Evolutionary conservation across 2,329 filamentous ascomycete species (phyloP), one percentile per base, ranked within the genome.

Genomic region (Verruconis gallopava): DNA sequence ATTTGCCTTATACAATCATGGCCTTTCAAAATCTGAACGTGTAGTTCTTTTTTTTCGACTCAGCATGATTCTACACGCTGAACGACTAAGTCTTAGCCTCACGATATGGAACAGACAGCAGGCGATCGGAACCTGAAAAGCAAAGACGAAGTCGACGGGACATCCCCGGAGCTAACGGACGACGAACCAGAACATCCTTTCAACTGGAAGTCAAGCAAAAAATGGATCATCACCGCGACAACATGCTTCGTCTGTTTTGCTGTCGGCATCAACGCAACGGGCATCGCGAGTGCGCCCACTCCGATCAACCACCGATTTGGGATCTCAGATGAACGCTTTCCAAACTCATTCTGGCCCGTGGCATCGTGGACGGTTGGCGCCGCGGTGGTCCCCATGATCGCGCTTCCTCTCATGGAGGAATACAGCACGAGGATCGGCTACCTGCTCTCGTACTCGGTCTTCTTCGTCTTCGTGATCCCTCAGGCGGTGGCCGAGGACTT

Each of bases 311-410:
- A 45, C 5, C 44, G 52, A 4, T 62, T 62, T 46, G 41, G 48
- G 13, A 45, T 62, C 42, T 51, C 47, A 38, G 60, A 63, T 45
- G 52, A 53, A 4, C 37, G 44, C 15, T 63, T 63, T 39, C 55
- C 58, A n/a, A 50, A 63, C 45, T 60, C 54, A 25, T 63, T 59
- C 52, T 63, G 59, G 58, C 48, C 54, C 2, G 54, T 62, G 18
- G 52, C 55, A 1, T 54, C 51, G 32, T 63, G 60, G 60, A 55
- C 50, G 17, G 18, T 60, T 2, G 60, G 59, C 18, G 60, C 58
- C 5, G 57, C 53, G 2, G 19, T 62, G 4, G 57, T 59, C 45
- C 55, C 61, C 34, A 50, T 63, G 41, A 40, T 58, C 14, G 50
- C 53, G 13, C 46, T 63, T 3, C 57, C 60, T 1, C 34, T 63